phyloP scores from a whole-genome alignment of 192 early-diverging fungal species.

The Entomortierella beljakovae region DNA sequence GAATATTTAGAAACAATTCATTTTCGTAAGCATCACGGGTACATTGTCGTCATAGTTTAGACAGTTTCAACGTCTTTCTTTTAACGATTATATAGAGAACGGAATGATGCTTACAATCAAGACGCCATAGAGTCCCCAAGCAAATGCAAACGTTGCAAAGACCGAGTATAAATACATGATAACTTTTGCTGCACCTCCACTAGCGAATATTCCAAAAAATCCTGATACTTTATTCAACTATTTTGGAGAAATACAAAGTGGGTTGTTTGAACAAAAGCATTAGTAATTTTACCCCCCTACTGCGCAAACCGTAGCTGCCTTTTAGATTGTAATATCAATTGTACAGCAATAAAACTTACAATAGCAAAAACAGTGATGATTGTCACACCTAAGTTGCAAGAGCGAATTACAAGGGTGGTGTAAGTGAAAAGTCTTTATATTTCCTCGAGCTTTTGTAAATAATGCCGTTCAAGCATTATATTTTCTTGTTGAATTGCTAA shows the following conservation, averaged over 20 bases:
- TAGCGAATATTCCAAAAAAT: constrained; percentile 56
- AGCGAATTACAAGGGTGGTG: background rate
- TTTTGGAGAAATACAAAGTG: background rate
- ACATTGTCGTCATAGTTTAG: background rate
- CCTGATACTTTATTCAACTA: constrained; percentile 54
- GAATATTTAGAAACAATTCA: background rate
- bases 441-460: too few relatives aligned
- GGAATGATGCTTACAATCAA: constrained; percentile 32
- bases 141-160: constrained; percentile 49
- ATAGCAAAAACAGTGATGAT: constrained; percentile 52
- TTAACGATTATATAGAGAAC: background rate
- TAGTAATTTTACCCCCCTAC: too few relatives aligned
- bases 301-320: too few relatives aligned
- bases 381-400: constrained; percentile 27
- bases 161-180: constrained; percentile 54
- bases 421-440: too few relatives aligned
- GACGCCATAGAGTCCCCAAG: constrained; percentile 52
- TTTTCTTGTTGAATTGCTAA: background rate
- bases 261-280: too few relatives aligned
- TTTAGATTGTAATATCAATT: background rate
- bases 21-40: background rate
- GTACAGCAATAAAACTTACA: constrained; percentile 15
- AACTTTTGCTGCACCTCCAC: constrained; percentile 32
- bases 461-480: too few relatives aligned
- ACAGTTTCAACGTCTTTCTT: too few relatives aligned